A percentile compares a stretch with the other conserved stretches of the same genome.
Evolutionary conservation across 2,329 filamentous ascomycete genomes (phyloP).

Genomic region (Sporothrix curviconia): DNA sequence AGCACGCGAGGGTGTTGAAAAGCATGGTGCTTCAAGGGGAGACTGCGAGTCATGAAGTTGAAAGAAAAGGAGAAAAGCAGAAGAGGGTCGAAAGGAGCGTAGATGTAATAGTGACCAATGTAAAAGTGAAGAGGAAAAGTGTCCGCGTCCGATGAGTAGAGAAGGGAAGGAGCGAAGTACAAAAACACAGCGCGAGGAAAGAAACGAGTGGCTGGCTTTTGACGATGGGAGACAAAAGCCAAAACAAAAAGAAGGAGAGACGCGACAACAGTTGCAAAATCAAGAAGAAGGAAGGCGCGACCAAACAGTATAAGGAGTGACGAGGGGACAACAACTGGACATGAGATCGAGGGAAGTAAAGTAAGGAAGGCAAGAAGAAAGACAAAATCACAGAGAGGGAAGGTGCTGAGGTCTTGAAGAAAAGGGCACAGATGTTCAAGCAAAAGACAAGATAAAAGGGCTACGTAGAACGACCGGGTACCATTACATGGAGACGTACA

Average conservation of each 20-base stretch:
- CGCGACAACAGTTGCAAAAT: neutral
- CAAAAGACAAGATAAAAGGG: neutral
- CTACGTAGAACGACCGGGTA: neutral
- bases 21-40: constrained; percentile 8
- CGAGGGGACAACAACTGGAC: no score
- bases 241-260: neutral
- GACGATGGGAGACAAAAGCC: neutral
- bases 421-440: neutral
- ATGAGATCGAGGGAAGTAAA: neutral
- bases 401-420: neutral
- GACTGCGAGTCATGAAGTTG: neutral
- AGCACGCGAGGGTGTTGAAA: constrained; percentile 13
- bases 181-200: neutral
- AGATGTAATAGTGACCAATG: no score
- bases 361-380: neutral
- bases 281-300: neutral
- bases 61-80: neutral
- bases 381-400: neutral
- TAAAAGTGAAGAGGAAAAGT: neutral
- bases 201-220: neutral
- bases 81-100: no score
- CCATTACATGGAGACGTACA: constrained; percentile 1
- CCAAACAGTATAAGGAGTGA: no score
- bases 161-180: neutral
- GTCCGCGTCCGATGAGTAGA: neutral